Evolutionary conservation across 805 yeast species (phyloP).

Genomic region (Metschnikowia reukaufii): DNA sequence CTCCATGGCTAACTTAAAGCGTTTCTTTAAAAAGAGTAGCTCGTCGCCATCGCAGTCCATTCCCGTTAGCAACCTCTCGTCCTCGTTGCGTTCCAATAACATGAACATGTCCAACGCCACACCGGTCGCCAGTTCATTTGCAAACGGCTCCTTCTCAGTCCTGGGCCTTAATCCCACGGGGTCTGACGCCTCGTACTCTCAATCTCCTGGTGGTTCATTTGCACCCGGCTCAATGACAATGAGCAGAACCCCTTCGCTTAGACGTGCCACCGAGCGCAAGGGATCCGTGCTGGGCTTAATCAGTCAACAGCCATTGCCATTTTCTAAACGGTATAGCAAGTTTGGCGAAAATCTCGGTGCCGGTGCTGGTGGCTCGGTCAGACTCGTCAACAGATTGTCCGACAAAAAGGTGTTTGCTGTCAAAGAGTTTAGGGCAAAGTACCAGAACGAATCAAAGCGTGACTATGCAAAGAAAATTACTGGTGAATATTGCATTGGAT

Average conservation of each 20-base stretch:
- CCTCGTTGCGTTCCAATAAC: constrained; percentile 23
- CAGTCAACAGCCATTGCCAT: constrained; percentile 46
- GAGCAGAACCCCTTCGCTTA: constrained; percentile 31
- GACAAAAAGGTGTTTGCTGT: constrained; percentile 84
- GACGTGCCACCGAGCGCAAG: constrained; percentile 36
- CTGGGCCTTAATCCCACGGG: constrained; percentile 34
- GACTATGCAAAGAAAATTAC: constrained; percentile 92
- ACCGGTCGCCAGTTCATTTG: constrained; percentile 24
- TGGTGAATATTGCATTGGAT: constrained; percentile 92
- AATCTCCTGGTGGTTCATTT: constrained; percentile 30
- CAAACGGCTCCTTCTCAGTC: constrained; percentile 27
- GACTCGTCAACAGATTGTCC: constrained; percentile 61
- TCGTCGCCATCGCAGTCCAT: constrained; percentile 22
- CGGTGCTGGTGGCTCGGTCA: constrained; percentile 93
- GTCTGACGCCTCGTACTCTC: constrained; percentile 36
- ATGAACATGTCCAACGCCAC: constrained; percentile 16
- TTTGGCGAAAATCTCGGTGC: constrained; percentile 88
- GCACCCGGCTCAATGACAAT: constrained; percentile 25
- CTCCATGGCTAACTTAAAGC: constrained; percentile 74
- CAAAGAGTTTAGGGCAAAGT: constrained; percentile 82
- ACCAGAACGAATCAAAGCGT: constrained; percentile 69
- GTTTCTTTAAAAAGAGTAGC: constrained; percentile 59
- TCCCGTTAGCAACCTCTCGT: constrained; percentile 24
- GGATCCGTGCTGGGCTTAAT: constrained; percentile 36
- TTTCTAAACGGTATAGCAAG: constrained; percentile 73